A percentile compares a stretch with the other conserved stretches of the same genome.
These are phyloP conservation scores for Carex cristatella DNA, from an alignment of 176 grass and related monocot genomes.

Conservation along the genomic window DNA sequence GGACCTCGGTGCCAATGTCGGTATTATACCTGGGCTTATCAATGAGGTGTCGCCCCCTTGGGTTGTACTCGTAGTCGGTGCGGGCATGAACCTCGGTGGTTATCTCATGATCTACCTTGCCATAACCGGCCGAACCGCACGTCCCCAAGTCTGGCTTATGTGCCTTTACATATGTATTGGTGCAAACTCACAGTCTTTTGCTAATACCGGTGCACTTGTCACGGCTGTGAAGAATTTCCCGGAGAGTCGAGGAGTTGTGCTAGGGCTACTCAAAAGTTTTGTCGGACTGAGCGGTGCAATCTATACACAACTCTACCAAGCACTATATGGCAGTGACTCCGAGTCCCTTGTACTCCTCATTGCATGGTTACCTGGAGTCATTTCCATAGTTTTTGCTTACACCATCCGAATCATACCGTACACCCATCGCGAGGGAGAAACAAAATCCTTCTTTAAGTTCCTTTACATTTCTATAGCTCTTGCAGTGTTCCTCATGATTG, in stretches of 20 bases:
- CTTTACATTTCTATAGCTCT: slow-evolving; percentile 68
- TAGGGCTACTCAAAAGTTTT: slow-evolving; percentile 75
- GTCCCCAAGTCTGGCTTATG: slow-evolving; percentile 58
- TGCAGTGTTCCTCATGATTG: slow-evolving; percentile 53
- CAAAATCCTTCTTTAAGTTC: slow-evolving; percentile 55
- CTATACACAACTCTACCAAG: slow-evolving; percentile 79
- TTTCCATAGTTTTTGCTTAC: slow-evolving; percentile 58
- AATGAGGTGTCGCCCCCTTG: slow-evolving; percentile 60
- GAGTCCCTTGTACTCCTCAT: slow-evolving; percentile 64
- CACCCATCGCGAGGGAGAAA: slow-evolving; percentile 18
- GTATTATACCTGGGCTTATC: slow-evolving; percentile 59
- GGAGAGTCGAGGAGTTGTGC: slow-evolving; percentile 48
- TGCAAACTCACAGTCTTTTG: slow-evolving; percentile 70
- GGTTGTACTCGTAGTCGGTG: slow-evolving; percentile 48
- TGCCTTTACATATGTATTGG: slow-evolving; percentile 70
- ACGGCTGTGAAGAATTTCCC: slow-evolving; percentile 79
- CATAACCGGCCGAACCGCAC: slow-evolving; percentile 31
- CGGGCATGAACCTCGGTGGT: slow-evolving; percentile 67
- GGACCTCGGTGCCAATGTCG: slow-evolving; percentile 76
- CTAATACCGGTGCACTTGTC: slow-evolving; percentile 73
- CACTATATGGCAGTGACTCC: slow-evolving; percentile 51
- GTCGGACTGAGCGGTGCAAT: slow-evolving; percentile 81
- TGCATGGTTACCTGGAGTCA: slow-evolving; percentile 68
- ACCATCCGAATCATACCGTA: slow-evolving; percentile 67
- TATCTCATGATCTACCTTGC: slow-evolving; percentile 85